Evolutionary conservation across 768 basidiomycete species (phyloP).

Genomic region (Russula olivacea): DNA sequence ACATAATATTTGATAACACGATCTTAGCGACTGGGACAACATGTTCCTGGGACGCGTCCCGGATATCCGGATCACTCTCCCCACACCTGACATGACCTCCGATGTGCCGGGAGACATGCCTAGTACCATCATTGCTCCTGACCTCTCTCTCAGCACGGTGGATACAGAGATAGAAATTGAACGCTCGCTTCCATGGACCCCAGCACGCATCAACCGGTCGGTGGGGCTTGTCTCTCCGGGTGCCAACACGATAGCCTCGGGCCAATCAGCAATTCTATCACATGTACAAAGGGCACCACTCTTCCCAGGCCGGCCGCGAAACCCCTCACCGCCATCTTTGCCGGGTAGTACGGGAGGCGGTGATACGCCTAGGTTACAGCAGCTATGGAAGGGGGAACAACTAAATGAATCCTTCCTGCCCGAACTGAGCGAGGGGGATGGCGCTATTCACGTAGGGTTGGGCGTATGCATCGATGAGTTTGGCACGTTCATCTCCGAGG

Average conservation of each 20-base stretch:
- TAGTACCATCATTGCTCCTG: conserved; percentile 17
- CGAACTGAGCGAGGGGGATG: conserved; percentile 12
- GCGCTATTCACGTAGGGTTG: not conserved
- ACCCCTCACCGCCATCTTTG: conserved; percentile 21
- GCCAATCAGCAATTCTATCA: conserved; percentile 15
- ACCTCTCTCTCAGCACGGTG: conserved; percentile 9
- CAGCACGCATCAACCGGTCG: not conserved
- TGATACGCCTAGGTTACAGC: not conserved
- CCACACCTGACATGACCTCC: conserved; percentile 14
- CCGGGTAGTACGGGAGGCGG: not conserved
- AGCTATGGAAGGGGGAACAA: not conserved
- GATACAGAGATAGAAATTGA: conserved; percentile 16
- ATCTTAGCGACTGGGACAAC: conserved; percentile 19
- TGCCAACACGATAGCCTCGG: conserved; percentile 16
- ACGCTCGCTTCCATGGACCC: conserved; percentile 13
- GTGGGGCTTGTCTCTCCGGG: conserved; percentile 13
- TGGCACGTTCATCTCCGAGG: conserved; percentile 19
- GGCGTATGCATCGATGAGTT: conserved; percentile 21
- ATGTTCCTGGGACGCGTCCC: conserved; percentile 8
- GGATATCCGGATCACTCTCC: conserved; percentile 21
- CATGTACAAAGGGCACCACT: not conserved
- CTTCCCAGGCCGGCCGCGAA: conserved; percentile 3
- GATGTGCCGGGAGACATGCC: conserved; percentile 18
- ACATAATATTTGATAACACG: not conserved
- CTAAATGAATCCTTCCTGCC: conserved; percentile 11